phyloP scores from a whole-genome alignment of 73 alveolate genomes.

The Paramecium pentaurelia region DNA sequence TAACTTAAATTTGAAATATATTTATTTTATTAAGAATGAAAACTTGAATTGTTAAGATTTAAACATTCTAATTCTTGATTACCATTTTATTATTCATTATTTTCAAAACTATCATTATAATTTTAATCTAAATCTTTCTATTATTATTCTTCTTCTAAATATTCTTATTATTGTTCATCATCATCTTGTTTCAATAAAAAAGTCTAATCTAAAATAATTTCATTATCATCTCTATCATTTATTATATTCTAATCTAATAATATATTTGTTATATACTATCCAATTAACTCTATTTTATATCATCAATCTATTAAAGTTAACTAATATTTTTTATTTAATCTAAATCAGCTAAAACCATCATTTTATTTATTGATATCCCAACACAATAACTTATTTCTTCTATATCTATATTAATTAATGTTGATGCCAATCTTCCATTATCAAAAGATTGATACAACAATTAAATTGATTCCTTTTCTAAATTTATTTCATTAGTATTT shows the following conservation, averaged over 20 bases:
- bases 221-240: background rate
- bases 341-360: background rate
- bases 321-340: background rate
- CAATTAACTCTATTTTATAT: background rate
- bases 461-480: background rate
- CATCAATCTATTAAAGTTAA: background rate
- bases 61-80: background rate
- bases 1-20: background rate
- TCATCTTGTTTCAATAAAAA: background rate
- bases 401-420: conserved; percentile 65
- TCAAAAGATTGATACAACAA: conserved; percentile 60
- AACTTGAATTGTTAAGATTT: no score
- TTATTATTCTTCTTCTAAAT: background rate
- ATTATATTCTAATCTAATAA: background rate
- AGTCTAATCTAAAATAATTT: background rate
- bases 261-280: background rate
- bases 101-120: background rate
- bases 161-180: background rate
- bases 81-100: background rate
- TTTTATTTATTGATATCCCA: conserved; percentile 46
- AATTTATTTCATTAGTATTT: background rate
- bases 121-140: background rate
- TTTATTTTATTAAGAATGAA: no score
- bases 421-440: conserved; percentile 59
- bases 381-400: conserved; percentile 68